Evolutionary conservation across 2,329 filamentous ascomycete species (phyloP), one percentile per base, ranked within the genome.

Genomic region (Cylindrodendrum hubeiense): DNA sequence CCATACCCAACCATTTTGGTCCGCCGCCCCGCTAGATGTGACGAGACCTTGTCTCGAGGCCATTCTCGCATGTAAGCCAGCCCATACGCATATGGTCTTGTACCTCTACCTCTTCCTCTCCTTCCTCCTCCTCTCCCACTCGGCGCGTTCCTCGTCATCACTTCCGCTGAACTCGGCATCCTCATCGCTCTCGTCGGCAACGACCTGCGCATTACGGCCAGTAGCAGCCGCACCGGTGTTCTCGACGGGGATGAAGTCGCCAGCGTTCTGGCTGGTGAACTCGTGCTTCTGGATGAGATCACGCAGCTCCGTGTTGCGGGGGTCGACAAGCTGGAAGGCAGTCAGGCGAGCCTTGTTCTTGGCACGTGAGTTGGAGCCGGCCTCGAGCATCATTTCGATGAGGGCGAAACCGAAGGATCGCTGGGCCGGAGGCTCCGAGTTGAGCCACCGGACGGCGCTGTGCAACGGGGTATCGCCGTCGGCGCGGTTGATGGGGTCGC

Each of bases 381-480:
- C 93, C 81, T 96, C 93, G 69, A 95, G 86, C 85, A 97, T 89
- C 85, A 96, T 93, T 72, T 91, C 87, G 71, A 95, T 87, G 58
- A 96, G 85, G 19, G 87, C 85, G 72, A 85, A 83, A 71, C 90
- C 92, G 69, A 89, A 89, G 66, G 87, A 83, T 79, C 89, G 87
- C 78, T 93, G 89, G 60, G 85, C 85, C 47, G 85, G 82, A 37
- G 87, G 85, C 74, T 93, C 87, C 60, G 82, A 81, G 85, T 95
- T 95, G 81, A 92, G 87, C 85, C 89, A 95, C 75, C 91, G 87
- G 71, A 96, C 89, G 60, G 90, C 93, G 76, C 89, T 89, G 85
- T 97, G 93, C 64, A 97, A 85, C 30, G 92, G 92, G 3, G 93
- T 95, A 80, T 96, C 93, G 67, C 88, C 86, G 65, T 95, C 92